A percentile compares a stretch with the other conserved stretches of the same genome.
These are phyloP conservation scores for Ganoderma sp. DNA, from an alignment of 1,284 basidiomycete genomes.

Conservation along the genomic window DNA sequence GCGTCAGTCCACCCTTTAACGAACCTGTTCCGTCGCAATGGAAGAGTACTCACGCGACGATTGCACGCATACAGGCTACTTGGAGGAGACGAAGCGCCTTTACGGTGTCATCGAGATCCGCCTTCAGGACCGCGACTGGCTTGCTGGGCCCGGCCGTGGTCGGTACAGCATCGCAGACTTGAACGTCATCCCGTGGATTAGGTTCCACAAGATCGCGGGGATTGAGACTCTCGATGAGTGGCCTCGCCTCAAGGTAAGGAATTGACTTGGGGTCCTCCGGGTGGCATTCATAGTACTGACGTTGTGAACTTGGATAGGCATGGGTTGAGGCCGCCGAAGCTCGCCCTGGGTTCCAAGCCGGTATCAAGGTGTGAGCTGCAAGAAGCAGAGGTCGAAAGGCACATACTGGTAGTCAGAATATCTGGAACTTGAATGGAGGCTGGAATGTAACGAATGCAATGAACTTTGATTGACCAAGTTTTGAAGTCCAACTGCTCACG, in stretches of 20 bases:
- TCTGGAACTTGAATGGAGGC: too few species aligned
- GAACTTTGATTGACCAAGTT: too few species aligned
- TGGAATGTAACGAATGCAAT: too few species aligned
- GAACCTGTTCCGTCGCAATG: neutral
- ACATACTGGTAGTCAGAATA: too few species aligned
- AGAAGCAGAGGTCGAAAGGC: neutral
- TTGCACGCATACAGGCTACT: slow-evolving; percentile 55
- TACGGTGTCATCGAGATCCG: slow-evolving; percentile 79
- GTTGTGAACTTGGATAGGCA: slow-evolving; percentile 18
- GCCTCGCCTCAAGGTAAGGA: slow-evolving; percentile 41
- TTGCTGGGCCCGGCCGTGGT: slow-evolving; percentile 71
- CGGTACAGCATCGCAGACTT: slow-evolving; percentile 73
- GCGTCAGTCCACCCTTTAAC: slow-evolving; percentile 43
- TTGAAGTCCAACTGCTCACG: too few species aligned
- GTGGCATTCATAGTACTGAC: neutral
- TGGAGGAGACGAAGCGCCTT: slow-evolving; percentile 78
- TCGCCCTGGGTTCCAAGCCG: slow-evolving; percentile 37
- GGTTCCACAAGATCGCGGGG: slow-evolving; percentile 48
- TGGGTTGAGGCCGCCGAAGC: slow-evolving; percentile 36
- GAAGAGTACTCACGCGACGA: slow-evolving; percentile 1
- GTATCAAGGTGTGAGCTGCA: slow-evolving; percentile 29
- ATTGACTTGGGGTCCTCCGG: neutral
- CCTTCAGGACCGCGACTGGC: slow-evolving; percentile 66
- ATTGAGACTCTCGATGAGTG: slow-evolving; percentile 53
- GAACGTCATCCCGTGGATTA: slow-evolving; percentile 64